Evolutionary conservation across 208 protist genomes (phyloP), one percentile per base, ranked within the genome.

Genomic region (Herpetomonas samuelpessoai): DNA sequence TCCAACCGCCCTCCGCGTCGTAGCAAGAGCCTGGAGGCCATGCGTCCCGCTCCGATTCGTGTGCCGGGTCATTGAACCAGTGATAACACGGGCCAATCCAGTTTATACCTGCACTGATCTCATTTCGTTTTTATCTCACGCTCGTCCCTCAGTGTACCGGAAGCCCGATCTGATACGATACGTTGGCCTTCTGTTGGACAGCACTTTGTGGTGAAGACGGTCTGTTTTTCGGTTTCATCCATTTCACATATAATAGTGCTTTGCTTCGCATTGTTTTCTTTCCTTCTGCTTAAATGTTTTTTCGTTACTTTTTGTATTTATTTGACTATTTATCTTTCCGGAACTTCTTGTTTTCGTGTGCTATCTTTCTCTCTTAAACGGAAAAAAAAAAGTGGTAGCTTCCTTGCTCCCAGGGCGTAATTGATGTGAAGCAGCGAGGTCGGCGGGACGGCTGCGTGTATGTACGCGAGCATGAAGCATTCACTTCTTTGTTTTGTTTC

Each of bases 31-130:
- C 63, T 82, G 14, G 75, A 76, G 18, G 60, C 51, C 10, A 57
- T 54, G 26, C 69, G 75, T 1, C 75, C 75, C 3, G 60, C 69
- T 1, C 75, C 75, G 1, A 71, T 82, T 16, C 45, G 7, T 7
- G 7, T 28, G 14, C 35, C 35, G 35, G 35, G 35, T 14, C 35
- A 14, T 6, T 41, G 14, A n/a, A n/a, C n/a, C n/a, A n/a, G n/a
- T n/a, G n/a, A n/a, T n/a, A n/a, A n/a, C n/a, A n/a, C n/a, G n/a
- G n/a, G n/a, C n/a, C n/a, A n/a, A n/a, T n/a, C n/a, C n/a, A n/a
- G n/a, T n/a, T n/a, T n/a, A n/a, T n/a, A n/a, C n/a, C n/a, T n/a
- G n/a, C n/a, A n/a, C n/a, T n/a, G n/a, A n/a, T n/a, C n/a, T n/a
- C n/a, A n/a, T n/a, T n/a, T n/a, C n/a, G n/a, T n/a, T n/a, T n/a